Evolutionary conservation across 116 monocot genomes (phyloP).

Genomic region (Zostera marina): DNA sequence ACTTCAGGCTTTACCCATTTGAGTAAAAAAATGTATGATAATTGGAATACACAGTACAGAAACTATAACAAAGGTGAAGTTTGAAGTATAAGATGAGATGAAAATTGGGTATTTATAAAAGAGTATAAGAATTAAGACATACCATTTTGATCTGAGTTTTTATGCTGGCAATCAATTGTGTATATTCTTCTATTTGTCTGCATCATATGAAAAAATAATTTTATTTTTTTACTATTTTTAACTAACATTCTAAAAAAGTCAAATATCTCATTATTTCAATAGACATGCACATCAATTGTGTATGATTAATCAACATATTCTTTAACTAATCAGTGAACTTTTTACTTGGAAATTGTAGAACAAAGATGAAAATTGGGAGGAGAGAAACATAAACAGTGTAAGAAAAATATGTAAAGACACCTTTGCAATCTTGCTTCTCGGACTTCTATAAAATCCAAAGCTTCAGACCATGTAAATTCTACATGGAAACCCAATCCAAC

Average conservation of each 20-base stretch:
- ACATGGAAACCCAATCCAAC: constrained; percentile 81
- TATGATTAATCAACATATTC: too few species aligned
- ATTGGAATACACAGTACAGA: too few species aligned
- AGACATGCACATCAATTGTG: too few species aligned
- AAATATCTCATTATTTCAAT: not conserved
- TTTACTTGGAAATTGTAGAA: too few species aligned
- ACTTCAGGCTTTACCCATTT: too few species aligned
- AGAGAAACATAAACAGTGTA: not conserved
- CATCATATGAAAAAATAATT: not conserved
- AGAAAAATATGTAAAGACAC: constrained; percentile 3
- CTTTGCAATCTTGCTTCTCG: constrained; percentile 52
- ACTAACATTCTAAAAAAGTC: not conserved
- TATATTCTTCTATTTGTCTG: constrained; percentile 21
- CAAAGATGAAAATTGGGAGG: not conserved
- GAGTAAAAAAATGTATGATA: too few species aligned
- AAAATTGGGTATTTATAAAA: not conserved
- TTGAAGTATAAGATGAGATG: not conserved
- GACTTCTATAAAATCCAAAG: constrained; percentile 50
- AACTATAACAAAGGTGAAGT: too few species aligned
- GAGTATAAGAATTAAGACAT: constrained; percentile 8
- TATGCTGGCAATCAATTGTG: constrained; percentile 16
- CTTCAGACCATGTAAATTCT: constrained; percentile 81
- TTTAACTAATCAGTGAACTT: too few species aligned
- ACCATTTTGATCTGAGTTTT: constrained; percentile 22
- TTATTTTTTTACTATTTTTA: too few species aligned